Evolutionary conservation across 2,329 filamentous ascomycete genomes (phyloP), one percentile per base, ranked within the genome.

Genomic region (Drechslerella coelobrocha): DNA sequence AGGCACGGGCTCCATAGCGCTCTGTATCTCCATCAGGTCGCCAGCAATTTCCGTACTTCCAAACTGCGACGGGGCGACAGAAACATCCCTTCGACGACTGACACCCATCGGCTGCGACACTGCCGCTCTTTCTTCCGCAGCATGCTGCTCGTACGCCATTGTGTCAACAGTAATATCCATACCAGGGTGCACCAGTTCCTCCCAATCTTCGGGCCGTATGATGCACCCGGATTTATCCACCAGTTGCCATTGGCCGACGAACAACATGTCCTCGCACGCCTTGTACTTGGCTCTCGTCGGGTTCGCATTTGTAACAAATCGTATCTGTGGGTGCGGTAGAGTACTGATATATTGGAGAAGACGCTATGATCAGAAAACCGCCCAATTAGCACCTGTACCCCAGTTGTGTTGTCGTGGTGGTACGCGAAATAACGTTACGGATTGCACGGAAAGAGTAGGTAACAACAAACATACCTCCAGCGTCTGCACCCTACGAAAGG

Each of bases 131-230:
- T 63, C 53, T 14, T 62, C 59, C 2, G 27, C 19, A 4, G 17
- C 50, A 29, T 51, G 41, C n/a, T 39, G 34, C 47, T 50, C 59
- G n/a, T 54, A 59, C 2, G 47, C 26, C 19, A 45, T 45, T 17
- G 66, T 71, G 14, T 71, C 66, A 17, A 71, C 26, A 0, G 66
- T 71, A 24, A 71, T 51, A 48, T 71, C 54, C 66, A 71, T 71
- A 17, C 66, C 59, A 60, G 61, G 53, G 29, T 71, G 48, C 17
- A 60, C 61, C 1, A 71, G 24, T 7, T 71, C 66, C 17, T 71
- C 66, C 26, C 55, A 71, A 29, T 71, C 66, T 17, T 71, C 66
- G 1, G 59, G 66, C 8, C 66, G 53, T 14, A 71, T 71, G 14
- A 71, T 71, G 29, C 66, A 71, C 9, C 59, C 66, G 0, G 29